phyloP scores from a whole-genome alignment of 805 yeast species.

The Candida caryicola region DNA sequence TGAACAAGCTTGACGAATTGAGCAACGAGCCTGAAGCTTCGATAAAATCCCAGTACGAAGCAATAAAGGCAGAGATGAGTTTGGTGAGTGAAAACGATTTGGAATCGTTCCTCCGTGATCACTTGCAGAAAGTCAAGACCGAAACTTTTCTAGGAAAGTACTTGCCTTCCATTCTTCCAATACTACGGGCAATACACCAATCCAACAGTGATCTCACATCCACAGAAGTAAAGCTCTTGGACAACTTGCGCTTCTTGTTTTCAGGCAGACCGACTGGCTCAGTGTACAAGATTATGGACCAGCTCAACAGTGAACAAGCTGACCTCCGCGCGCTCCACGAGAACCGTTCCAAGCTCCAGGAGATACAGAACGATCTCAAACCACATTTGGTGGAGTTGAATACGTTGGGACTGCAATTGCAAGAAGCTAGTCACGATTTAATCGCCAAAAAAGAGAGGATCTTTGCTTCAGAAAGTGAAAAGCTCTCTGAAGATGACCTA shows the following conservation, averaged over 20 bases:
- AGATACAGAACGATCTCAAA: conserved; percentile 9
- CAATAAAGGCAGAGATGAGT: conserved; percentile 10
- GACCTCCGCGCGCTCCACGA: conserved; percentile 3
- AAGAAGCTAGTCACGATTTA: conserved; percentile 2
- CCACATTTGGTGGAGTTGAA: conserved; percentile 19
- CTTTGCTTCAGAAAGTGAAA: conserved; percentile 5
- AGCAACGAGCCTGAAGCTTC: conserved; percentile 10
- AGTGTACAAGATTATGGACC: conserved; percentile 14
- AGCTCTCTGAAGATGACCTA: conserved; percentile 4
- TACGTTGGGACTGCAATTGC: conserved; percentile 11
- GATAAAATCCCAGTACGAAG: conserved; percentile 15
- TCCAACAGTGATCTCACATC: conserved; percentile 23
- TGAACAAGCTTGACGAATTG: conserved; percentile 24
- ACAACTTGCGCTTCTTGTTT: conserved; percentile 21
- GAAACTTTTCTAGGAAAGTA: conserved; percentile 22
- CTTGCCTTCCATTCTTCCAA: conserved; percentile 29
- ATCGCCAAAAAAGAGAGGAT: conserved; percentile 12
- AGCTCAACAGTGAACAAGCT: conserved; percentile 7
- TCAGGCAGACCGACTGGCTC: conserved; percentile 8
- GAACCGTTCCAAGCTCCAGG: conserved; percentile 5
- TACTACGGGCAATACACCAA: conserved; percentile 33
- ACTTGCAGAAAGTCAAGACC: conserved; percentile 24
- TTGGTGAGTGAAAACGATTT: conserved; percentile 11
- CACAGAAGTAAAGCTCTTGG: conserved; percentile 24
- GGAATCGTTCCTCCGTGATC: conserved; percentile 17